phyloP scores from a whole-genome alignment of 306 rosid species.

The Prunus mira region DNA sequence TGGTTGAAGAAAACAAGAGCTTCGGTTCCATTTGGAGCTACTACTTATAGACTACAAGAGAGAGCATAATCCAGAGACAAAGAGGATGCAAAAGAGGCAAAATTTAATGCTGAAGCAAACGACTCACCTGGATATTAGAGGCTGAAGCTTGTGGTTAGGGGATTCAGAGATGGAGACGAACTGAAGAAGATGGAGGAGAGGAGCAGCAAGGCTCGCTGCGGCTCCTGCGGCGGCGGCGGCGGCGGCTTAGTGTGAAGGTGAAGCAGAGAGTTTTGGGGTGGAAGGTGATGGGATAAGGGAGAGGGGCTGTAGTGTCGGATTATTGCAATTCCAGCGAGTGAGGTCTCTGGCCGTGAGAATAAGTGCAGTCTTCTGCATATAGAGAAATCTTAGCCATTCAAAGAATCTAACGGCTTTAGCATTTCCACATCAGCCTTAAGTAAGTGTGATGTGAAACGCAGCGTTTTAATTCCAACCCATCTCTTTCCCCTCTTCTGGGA shows the following conservation, averaged over 20 bases:
- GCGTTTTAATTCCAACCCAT: too few relatives aligned
- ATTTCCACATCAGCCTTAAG: not conserved
- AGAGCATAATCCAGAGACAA: not conserved
- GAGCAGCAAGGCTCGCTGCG: not conserved
- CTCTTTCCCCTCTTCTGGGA: too few relatives aligned
- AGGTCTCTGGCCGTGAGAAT: not conserved
- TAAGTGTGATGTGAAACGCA: not conserved
- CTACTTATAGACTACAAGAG: not conserved
- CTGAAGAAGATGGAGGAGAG: not conserved
- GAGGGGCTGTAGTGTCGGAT: not conserved
- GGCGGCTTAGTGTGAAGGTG: not conserved
- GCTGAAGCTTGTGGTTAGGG: not conserved
- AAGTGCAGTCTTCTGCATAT: not conserved
- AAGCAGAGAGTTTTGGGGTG: not conserved
- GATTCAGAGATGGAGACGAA: not conserved
- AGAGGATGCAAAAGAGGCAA: not conserved
- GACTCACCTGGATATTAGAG: not conserved
- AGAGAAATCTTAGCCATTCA: not conserved
- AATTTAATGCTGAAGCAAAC: not conserved
- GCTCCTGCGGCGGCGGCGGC: not conserved
- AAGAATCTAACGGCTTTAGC: not conserved
- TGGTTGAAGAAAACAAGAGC: slow-evolving; percentile 40
- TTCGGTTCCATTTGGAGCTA: slow-evolving; percentile 47
- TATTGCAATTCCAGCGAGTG: not conserved
- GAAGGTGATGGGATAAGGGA: not conserved